Percentiles rank a stretch among this genome's conserved stretches.
Conservation (phyloP, 306 rosid species). For the Begonia loranthoides region DNA sequence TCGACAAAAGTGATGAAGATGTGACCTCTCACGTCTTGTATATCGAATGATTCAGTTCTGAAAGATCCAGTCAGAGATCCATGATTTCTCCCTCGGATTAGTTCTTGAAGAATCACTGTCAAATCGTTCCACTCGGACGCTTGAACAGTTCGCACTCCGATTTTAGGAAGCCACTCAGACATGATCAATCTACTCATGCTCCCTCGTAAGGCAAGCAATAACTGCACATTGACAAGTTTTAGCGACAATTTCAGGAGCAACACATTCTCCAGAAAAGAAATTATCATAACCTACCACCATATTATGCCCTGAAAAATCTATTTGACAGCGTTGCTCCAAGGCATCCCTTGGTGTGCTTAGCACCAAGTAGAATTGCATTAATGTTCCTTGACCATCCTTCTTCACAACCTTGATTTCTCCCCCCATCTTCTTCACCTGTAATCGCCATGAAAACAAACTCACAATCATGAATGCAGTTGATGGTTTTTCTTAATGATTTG, state of each 20-base stretch:
- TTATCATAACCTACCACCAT: slow-evolving; percentile 46
- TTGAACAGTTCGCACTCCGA: slow-evolving; percentile 55
- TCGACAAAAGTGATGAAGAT: slow-evolving; percentile 61
- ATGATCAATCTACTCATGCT: slow-evolving; percentile 55
- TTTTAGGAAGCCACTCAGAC: slow-evolving; percentile 66
- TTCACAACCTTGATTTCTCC: slow-evolving; percentile 85
- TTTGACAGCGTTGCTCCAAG: slow-evolving; percentile 46
- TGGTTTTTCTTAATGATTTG: too few species aligned
- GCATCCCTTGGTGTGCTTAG: slow-evolving; percentile 58
- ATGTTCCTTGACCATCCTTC: slow-evolving; percentile 79
- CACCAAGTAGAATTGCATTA: slow-evolving; percentile 65
- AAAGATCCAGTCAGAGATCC: slow-evolving; percentile 31
- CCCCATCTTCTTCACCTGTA: slow-evolving; percentile 92
- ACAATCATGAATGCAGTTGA: not conserved
- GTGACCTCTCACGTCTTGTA: slow-evolving; percentile 57
- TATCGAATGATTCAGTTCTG: slow-evolving; percentile 35
- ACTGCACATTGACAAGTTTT: slow-evolving; percentile 22
- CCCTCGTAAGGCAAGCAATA: slow-evolving; percentile 70
- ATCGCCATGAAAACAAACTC: slow-evolving; percentile 3
- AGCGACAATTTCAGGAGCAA: too few species aligned
- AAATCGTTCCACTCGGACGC: slow-evolving; percentile 96
- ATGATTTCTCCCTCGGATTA: slow-evolving; percentile 54
- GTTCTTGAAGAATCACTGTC: slow-evolving; percentile 64
- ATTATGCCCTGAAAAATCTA: slow-evolving; percentile 44
- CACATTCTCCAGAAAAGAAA: too few species aligned